Percentiles rank a stretch among this genome's conserved stretches.
Conservation (phyloP, 768 basidiomycete genomes). For the Mycena alexandri region DNA sequence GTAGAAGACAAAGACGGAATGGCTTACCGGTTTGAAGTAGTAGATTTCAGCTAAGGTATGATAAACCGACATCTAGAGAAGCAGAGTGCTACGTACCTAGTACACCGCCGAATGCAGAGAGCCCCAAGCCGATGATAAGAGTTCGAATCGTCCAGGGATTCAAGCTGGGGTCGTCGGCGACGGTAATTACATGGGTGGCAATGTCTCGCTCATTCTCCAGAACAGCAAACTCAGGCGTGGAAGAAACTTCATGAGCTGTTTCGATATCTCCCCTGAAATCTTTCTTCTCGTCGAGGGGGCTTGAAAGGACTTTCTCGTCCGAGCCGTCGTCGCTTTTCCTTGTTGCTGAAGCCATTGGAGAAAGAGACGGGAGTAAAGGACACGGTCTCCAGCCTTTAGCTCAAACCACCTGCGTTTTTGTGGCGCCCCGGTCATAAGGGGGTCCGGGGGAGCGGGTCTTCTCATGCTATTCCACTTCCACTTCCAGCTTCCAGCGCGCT, state of each 20-base stretch:
- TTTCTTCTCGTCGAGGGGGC: slow-evolving; percentile 48
- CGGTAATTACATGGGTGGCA: slow-evolving; percentile 59
- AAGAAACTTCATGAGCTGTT: slow-evolving; percentile 41
- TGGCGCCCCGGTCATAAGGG: too few species aligned
- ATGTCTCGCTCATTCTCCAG: slow-evolving; percentile 61
- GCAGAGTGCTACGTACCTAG: slow-evolving; percentile 50
- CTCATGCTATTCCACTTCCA: too few species aligned
- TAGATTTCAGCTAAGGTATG: slow-evolving; percentile 62
- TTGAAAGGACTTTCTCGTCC: slow-evolving; percentile 43
- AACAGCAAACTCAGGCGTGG: slow-evolving; percentile 45
- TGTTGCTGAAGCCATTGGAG: background rate
- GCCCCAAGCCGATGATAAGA: slow-evolving; percentile 60
- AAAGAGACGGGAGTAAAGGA: background rate
- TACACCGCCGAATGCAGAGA: slow-evolving; percentile 63
- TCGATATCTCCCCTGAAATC: slow-evolving; percentile 53
- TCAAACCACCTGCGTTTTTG: background rate
- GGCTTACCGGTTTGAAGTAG: slow-evolving; percentile 68
- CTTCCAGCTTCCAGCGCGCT: too few species aligned
- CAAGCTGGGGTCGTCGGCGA: slow-evolving; percentile 59
- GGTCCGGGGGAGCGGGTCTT: too few species aligned
- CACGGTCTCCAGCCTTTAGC: background rate
- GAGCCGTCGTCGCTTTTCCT: background rate
- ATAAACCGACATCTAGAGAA: slow-evolving; percentile 25
- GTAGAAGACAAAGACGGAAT: background rate
- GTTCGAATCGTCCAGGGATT: slow-evolving; percentile 63